Percentiles rank a stretch among this genome's conserved stretches.
phyloP scores from a whole-genome alignment of 805 yeast genomes.

The Suhomyces canberraensis region DNA sequence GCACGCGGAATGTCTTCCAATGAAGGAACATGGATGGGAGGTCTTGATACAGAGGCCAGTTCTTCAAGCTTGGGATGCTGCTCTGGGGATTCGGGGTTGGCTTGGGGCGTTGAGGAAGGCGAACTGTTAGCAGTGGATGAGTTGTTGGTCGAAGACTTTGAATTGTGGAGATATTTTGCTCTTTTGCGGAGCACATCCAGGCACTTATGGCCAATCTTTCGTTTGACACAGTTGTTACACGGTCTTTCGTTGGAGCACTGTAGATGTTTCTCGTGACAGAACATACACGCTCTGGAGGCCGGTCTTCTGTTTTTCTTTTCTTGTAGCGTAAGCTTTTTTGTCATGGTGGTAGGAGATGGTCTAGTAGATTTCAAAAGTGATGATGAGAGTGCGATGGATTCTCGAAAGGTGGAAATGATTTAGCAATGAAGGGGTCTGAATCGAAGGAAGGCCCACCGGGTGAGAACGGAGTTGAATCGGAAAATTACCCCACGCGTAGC shows the following conservation, averaged over 20 bases:
- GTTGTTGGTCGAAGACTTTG: not conserved
- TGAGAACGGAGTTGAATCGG: too few species aligned
- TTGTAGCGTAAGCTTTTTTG: constrained; percentile 53
- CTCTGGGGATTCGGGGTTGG: not conserved
- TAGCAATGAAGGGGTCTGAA: too few species aligned
- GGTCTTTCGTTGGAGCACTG: constrained; percentile 72
- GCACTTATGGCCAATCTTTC: constrained; percentile 56
- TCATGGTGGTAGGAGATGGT: constrained; percentile 48
- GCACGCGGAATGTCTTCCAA: not conserved
- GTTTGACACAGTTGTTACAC: constrained; percentile 64
- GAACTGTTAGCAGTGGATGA: constrained; percentile 3
- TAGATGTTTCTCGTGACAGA: constrained; percentile 70
- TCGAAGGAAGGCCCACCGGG: too few species aligned
- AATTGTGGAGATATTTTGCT: constrained; percentile 34
- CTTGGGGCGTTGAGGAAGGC: constrained; percentile 1
- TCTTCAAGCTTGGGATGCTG: not conserved
- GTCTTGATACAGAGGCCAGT: not conserved
- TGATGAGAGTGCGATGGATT: not conserved
- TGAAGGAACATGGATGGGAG: not conserved
- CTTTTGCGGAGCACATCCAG: constrained; percentile 55
- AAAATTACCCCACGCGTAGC: not conserved
- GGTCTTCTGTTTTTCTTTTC: constrained; percentile 58
- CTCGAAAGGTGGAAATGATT: too few species aligned
- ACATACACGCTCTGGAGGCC: constrained; percentile 64
- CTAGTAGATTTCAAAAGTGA: not conserved